A percentile compares a stretch with the other conserved stretches of the same genome.
These are phyloP conservation scores for Coemansia sp. DNA, from an alignment of 192 early-diverging fungal species.

Conservation along the genomic window DNA sequence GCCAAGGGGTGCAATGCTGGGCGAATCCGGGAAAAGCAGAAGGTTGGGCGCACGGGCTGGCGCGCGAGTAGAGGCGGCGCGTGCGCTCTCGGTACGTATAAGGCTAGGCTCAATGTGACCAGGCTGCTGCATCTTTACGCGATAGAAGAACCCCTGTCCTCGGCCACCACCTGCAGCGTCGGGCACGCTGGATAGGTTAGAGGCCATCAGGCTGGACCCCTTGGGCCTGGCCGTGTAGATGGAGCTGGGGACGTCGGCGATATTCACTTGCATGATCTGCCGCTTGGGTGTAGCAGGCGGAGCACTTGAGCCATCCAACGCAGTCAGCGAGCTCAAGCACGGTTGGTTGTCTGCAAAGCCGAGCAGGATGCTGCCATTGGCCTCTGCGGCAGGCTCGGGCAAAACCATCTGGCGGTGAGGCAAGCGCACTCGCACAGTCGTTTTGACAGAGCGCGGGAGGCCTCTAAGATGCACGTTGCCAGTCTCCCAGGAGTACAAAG, in stretches of 20 bases:
- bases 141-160: constrained; percentile 11
- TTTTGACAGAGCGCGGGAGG: constrained; percentile 15
- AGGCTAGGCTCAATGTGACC: constrained; percentile 1
- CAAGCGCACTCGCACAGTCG: constrained; percentile 20
- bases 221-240: neutral
- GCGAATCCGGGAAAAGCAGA: constrained; percentile 7
- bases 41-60: neutral
- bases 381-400: neutral
- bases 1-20: neutral
- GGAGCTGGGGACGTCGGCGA: constrained; percentile 1
- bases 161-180: neutral
- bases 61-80: constrained; percentile 3
- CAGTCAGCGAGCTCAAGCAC: neutral
- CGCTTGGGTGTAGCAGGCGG: neutral
- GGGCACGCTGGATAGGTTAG: neutral
- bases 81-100: constrained; percentile 10
- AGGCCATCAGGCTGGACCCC: neutral
- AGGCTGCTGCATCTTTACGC: constrained; percentile 12
- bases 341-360: constrained; percentile 1
- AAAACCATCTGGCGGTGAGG: constrained; percentile 15
- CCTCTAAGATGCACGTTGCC: constrained; percentile 8
- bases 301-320: neutral
- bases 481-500: constrained; percentile 11
- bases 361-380: neutral
- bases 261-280: constrained; percentile 3